Percentiles rank a stretch among this genome's conserved stretches.
Conservation (phyloP, 2,329 filamentous ascomycete genomes). For the Fusarium sacchari region DNA sequence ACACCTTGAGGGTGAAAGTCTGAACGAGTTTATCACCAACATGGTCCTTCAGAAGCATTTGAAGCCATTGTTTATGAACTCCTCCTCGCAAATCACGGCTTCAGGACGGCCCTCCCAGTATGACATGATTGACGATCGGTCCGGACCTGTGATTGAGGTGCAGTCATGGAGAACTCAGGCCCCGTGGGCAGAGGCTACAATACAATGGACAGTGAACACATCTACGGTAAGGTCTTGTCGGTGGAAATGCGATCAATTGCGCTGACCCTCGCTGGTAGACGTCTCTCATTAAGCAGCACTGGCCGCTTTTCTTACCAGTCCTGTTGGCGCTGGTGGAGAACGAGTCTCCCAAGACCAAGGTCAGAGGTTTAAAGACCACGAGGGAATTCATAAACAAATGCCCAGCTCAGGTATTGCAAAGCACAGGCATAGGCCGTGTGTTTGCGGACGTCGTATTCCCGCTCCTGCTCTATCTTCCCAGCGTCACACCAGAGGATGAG, state of each 20-base stretch:
- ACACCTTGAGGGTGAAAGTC: conserved; percentile 32
- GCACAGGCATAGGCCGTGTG: conserved; percentile 73
- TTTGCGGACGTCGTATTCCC: conserved; percentile 77
- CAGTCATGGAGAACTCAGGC: conserved; percentile 40
- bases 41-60: conserved; percentile 71
- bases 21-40: conserved; percentile 59
- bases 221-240: conserved; percentile 58
- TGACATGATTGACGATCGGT: conserved; percentile 1
- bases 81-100: conserved; percentile 54
- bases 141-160: not conserved
- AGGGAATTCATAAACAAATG: conserved; percentile 64
- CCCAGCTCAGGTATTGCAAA: conserved; percentile 62
- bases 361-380: conserved; percentile 66
- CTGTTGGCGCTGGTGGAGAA: conserved; percentile 77
- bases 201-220: conserved; percentile 64
- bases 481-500: conserved; percentile 77
- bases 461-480: conserved; percentile 79
- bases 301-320: conserved; percentile 76
- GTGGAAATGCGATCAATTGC: not conserved
- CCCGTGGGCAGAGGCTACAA: conserved; percentile 37
- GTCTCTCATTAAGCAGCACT: conserved; percentile 62
- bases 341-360: conserved; percentile 61
- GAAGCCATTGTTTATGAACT: conserved; percentile 72
- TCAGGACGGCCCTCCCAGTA: conserved; percentile 46
- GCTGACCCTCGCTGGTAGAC: conserved; percentile 45